A percentile compares a stretch with the other conserved stretches of the same genome.
These are phyloP conservation scores for Cytospora piceicola DNA, from an alignment of 2,329 filamentous ascomycete genomes.

Conservation along the genomic window DNA sequence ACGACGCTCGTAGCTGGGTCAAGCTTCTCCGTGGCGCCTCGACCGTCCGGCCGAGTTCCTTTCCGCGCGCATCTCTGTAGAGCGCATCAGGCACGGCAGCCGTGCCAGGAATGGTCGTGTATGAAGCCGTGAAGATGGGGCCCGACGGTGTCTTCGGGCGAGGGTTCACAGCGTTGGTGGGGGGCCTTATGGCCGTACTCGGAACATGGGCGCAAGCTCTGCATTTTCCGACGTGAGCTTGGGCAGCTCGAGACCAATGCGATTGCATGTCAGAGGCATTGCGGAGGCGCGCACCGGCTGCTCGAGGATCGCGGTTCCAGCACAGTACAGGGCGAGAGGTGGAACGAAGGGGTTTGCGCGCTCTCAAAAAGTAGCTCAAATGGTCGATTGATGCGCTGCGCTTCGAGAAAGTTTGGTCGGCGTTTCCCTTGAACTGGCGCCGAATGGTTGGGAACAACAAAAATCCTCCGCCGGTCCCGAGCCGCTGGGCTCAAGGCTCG, in stretches of 20 bases:
- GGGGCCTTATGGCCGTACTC: slow-evolving; percentile 53
- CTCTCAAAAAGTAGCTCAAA: neutral
- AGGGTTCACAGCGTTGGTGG: slow-evolving; percentile 45
- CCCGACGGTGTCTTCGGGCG: slow-evolving; percentile 54
- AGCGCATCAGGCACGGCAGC: slow-evolving; percentile 66
- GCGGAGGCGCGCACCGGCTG: slow-evolving; percentile 31
- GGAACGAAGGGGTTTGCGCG: neutral
- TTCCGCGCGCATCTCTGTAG: slow-evolving; percentile 59
- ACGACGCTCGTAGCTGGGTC: slow-evolving; percentile 37
- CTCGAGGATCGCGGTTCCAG: slow-evolving; percentile 19
- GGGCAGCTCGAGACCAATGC: slow-evolving; percentile 69
- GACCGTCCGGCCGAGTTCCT: slow-evolving; percentile 65
- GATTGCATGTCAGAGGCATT: slow-evolving; percentile 63
- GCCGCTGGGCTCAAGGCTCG: neutral
- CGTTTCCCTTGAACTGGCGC: neutral
- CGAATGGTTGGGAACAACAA: neutral
- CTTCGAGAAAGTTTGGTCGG: neutral
- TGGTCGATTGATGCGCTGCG: neutral
- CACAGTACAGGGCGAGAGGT: slow-evolving; percentile 5
- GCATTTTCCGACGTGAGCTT: slow-evolving; percentile 67
- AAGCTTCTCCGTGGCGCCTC: slow-evolving; percentile 57
- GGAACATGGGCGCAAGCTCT: slow-evolving; percentile 60
- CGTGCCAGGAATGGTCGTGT: slow-evolving; percentile 69
- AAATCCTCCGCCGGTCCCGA: slow-evolving; percentile 3
- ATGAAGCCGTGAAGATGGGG: slow-evolving; percentile 67